phyloP scores from a whole-genome alignment of 306 rosid species.

The Dalbergia cultrata region DNA sequence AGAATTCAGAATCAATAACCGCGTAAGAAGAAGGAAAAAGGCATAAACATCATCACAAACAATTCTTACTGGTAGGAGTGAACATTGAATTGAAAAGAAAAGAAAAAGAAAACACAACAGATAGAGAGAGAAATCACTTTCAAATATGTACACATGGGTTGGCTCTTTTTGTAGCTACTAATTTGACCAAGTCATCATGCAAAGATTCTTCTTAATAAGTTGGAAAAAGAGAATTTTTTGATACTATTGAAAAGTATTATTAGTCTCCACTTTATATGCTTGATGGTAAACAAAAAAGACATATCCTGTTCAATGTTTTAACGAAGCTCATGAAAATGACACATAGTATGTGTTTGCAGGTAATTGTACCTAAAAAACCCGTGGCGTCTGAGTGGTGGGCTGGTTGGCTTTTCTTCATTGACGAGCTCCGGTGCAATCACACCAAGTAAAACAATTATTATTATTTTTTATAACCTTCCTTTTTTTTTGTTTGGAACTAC shows the following conservation, averaged over 20 bases:
- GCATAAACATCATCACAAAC: slow-evolving; percentile 20
- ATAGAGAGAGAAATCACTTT: slow-evolving; percentile 33
- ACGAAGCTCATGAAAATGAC: slow-evolving; percentile 20
- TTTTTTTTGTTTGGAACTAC: no score
- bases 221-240: slow-evolving; percentile 19
- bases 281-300: neutral
- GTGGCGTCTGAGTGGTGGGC: neutral
- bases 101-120: neutral
- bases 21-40: slow-evolving; percentile 21
- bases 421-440: neutral
- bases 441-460: neutral
- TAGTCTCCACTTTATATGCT: neutral
- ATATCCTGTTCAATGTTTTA: neutral
- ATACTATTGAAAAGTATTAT: neutral
- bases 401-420: slow-evolving; percentile 3
- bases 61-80: slow-evolving; percentile 21
- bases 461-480: no score
- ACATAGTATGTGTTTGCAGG: neutral
- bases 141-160: slow-evolving; percentile 2
- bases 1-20: slow-evolving; percentile 1
- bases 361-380: no score
- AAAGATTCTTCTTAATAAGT: slow-evolving; percentile 9
- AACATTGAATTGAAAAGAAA: slow-evolving; percentile 32
- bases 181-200: slow-evolving; percentile 44
- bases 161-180: slow-evolving; percentile 38